Evolutionary conservation across 768 basidiomycete genomes (phyloP), one percentile per base, ranked within the genome.

Genomic region (Lactarius tabidus): DNA sequence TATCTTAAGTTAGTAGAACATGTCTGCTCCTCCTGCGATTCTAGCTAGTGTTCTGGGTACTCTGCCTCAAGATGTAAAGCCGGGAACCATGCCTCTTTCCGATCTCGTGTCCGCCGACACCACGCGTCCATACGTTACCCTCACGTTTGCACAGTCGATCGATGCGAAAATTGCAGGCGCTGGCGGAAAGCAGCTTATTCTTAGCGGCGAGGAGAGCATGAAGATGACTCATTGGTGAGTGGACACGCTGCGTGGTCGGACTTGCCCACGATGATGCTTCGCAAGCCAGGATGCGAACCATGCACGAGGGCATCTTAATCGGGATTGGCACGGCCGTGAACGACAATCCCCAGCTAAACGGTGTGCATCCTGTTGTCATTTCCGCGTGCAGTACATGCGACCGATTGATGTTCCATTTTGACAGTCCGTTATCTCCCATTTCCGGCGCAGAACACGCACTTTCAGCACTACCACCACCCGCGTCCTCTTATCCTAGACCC

Each of bases 291-390:
- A 86, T 98, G 85, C 81, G 96, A 67, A 82, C 92, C 0, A 84
- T 93, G 82, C 96, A 98, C 76, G 93, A 97, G 71, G 94, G 84
- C 10, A 98, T 99, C 65, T 77, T 99, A 17, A 81, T 99, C 52
- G 96, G 96, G 2, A 84, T 95, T 41, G 91, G 90, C 9, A 98
- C 96, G 0, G 87, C 92, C 26, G 76, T 93, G 53, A 92, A 93
- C 66, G 96, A 99, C 71, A 82, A 99, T 73, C 96, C 96, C 5
- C 91, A 97, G 72, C 80, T 99, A n/a, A 96, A 95, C 70, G 86
- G 95, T 92, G 70, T 69, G 85, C 61, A 33, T 17, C 39, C 29
- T 54, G 6, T 59, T 28, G 36, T 51, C 28, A 20, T 62, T 45
- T 52, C 23, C 61, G 51, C 20, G 18, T 63, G 57, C 33, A 23